Evolutionary conservation across 1,284 basidiomycete species (phyloP).

Genomic region (Paramarasmius palmivorus): DNA sequence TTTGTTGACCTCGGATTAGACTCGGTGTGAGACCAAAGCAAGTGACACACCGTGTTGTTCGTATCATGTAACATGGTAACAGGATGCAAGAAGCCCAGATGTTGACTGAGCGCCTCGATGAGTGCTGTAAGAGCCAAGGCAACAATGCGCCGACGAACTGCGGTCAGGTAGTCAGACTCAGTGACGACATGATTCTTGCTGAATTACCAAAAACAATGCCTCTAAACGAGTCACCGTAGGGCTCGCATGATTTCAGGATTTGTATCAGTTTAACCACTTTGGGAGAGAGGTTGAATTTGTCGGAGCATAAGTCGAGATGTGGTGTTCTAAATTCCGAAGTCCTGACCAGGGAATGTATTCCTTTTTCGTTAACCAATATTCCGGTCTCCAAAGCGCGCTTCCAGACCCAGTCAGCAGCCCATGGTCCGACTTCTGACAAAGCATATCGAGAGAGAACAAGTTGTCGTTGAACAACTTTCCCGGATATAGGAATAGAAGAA

Average conservation of each 20-base stretch:
- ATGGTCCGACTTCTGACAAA: conserved; percentile 55
- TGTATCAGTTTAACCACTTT: conserved; percentile 64
- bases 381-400: conserved; percentile 46
- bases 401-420: conserved; percentile 68
- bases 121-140: conserved; percentile 49
- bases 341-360: conserved; percentile 35
- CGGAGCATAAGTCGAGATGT: conserved; percentile 51
- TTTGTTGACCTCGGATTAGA: conserved; percentile 28
- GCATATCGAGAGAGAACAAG: conserved; percentile 45
- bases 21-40: conserved; percentile 1
- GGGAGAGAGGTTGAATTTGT: conserved; percentile 60
- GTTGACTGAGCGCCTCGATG: conserved; percentile 40
- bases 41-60: no score
- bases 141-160: conserved; percentile 46
- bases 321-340: conserved; percentile 64
- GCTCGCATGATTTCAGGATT: conserved; percentile 51
- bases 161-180: background rate
- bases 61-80: conserved; percentile 32
- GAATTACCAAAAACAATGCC: conserved; percentile 62
- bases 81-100: conserved; percentile 43
- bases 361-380: conserved; percentile 32
- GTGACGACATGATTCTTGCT: background rate
- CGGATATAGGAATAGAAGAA: background rate
- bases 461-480: background rate
- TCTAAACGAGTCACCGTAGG: conserved; percentile 56